Base-by-base conservation (phyloP, 2,329 filamentous ascomycete species). In the Tolypocladium amazonense region DNA sequence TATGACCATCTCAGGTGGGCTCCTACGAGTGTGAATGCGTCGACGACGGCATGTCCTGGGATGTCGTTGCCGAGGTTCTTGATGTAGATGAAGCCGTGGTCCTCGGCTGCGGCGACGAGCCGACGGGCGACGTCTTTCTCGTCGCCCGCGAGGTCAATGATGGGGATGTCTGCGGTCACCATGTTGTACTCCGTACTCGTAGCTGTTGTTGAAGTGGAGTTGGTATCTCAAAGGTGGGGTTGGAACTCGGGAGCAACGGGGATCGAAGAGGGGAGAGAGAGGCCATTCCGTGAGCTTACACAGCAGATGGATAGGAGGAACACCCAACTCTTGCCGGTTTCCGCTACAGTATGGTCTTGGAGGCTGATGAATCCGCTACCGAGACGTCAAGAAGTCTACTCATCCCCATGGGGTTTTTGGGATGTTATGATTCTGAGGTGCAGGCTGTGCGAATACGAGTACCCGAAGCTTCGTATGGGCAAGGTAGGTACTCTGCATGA, bases 81-180 rank as follows among this genome's bases (percentile, higher is more conserved):
- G 68, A 97, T 86, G 71, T 94, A 97, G 62, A 97, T 84, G 73
- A 97, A 97, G 62, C 93, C 93, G 74, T 92, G 88, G 58, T 87
- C 85, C 43, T 86, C 83, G 2, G 92, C 92, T 1, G 93, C 93
- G 62, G 88, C 82, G 50, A 97, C 85, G 50, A 97, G 81, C 63
- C 85, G 81, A 59, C 84, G 84, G 57, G 88, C 88, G 25, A 85
- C 75, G 54, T 77, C 72, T n/a, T 71, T 70, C 61, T 81, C 76
- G 64, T 88, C 78, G 6, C 81, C 77, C 23, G 81, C 79, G 4
- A 96, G 86, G 72, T 97, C 88, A 66, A 97, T 90, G 58, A 97
- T 78, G 27, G 93, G 92, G 45, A 97, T 92, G 2, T 75, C 72
- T 27, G 79, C 77, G 5, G 68, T 61, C 35, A 60, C 50, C 14